Evolutionary conservation across 768 basidiomycete genomes (phyloP).

Genomic region (Mrakia hoshinonis): DNA sequence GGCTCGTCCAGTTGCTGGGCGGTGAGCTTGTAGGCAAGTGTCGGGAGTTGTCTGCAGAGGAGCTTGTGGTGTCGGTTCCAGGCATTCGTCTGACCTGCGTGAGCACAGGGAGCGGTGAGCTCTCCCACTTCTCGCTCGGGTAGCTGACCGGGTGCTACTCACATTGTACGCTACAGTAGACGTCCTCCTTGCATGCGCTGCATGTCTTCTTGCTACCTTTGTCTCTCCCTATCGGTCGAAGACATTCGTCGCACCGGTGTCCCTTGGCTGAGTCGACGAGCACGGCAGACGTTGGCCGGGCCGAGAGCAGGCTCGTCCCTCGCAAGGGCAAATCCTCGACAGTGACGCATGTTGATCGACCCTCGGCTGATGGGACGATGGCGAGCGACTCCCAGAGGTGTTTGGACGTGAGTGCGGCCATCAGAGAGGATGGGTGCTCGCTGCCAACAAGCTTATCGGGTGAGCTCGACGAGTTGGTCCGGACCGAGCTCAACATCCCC

Average conservation of each 20-base stretch:
- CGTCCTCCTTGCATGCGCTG: constrained; percentile 22
- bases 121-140: neutral
- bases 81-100: constrained; percentile 8
- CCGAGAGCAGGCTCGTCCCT: neutral
- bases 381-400: neutral
- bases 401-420: too few relatives aligned
- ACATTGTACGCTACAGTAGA: constrained; percentile 13
- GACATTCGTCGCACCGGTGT: constrained; percentile 20
- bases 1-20: neutral
- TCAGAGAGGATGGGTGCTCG: too few relatives aligned
- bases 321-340: neutral
- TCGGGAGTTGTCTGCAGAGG: constrained; percentile 5
- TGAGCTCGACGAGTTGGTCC: too few relatives aligned
- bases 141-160: neutral
- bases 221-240: neutral
- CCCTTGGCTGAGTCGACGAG: constrained; percentile 17
- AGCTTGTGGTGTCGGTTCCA: constrained; percentile 21
- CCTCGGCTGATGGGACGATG: neutral
- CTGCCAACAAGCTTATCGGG: too few relatives aligned
- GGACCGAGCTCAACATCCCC: too few relatives aligned
- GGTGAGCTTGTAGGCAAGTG: constrained; percentile 6
- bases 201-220: neutral
- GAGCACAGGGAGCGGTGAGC: neutral
- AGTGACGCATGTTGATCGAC: neutral
- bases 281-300: constrained; percentile 1